Percentiles rank a stretch among this genome's conserved stretches.
Evolutionary conservation across 176 grass and related monocot species (phyloP).

Genomic region (Chrysopogon serrulatus): DNA sequence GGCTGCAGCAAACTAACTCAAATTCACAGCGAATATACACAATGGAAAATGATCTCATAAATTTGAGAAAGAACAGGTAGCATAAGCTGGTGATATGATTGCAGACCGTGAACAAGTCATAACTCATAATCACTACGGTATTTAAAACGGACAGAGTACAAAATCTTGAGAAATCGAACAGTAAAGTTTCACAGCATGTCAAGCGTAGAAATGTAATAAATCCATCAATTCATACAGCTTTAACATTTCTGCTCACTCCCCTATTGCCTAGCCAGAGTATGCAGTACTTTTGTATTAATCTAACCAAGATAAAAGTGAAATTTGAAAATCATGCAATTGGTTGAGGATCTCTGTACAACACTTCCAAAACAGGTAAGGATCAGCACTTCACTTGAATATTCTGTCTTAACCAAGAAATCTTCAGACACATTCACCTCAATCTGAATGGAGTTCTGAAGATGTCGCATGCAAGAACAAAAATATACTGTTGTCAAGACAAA

Average conservation of each 20-base stretch:
- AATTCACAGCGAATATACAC: too few species aligned
- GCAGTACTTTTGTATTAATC: not conserved
- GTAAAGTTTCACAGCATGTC: not conserved
- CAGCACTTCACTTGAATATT: not conserved
- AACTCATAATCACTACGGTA: too few species aligned
- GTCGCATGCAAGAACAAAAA: not conserved
- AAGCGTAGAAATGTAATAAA: not conserved
- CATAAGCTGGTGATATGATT: too few species aligned
- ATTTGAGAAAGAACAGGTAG: too few species aligned
- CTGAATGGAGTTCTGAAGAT: not conserved
- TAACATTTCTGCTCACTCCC: not conserved
- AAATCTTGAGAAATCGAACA: not conserved
- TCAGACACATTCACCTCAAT: not conserved
- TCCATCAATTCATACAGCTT: not conserved
- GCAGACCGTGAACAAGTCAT: too few species aligned
- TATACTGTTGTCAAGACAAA: not conserved
- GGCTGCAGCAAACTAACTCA: too few species aligned
- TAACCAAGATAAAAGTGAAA: not conserved
- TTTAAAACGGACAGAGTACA: too few species aligned
- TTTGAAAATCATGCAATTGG: not conserved
- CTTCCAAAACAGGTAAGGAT: not conserved
- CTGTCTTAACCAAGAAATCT: not conserved
- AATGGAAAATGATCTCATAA: too few species aligned
- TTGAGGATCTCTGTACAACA: not conserved
- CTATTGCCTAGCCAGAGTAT: not conserved